These are phyloP conservation scores for Pigoraptor vietnamica DNA, from an alignment of 78 protist genomes.

Conservation along the genomic window DNA sequence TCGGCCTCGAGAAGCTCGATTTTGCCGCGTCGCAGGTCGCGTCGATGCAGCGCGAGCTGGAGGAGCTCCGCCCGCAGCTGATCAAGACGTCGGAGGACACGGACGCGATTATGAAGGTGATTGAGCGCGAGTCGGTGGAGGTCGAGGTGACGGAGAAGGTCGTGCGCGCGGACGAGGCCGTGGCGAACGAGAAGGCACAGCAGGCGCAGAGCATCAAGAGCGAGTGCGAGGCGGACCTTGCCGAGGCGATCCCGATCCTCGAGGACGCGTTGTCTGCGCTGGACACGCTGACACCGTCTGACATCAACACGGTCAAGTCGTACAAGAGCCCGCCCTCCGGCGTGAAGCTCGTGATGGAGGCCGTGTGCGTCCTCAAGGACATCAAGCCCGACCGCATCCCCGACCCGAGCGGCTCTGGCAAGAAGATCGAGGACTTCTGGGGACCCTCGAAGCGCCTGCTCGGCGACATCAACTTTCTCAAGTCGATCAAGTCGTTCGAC, in stretches of 20 bases:
- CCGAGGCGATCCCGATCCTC: constrained; percentile 80
- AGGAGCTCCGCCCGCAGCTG: constrained; percentile 65
- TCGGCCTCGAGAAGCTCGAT: constrained; percentile 82
- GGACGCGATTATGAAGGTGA: constrained; percentile 45
- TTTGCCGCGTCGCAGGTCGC: constrained; percentile 67
- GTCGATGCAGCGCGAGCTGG: constrained; percentile 54
- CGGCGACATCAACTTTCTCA: constrained; percentile 45
- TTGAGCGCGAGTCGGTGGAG: constrained; percentile 44
- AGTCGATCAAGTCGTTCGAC: constrained; percentile 48
- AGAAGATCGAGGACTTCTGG: constrained; percentile 72
- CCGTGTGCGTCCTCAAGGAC: constrained; percentile 65
- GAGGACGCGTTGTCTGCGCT: constrained; percentile 62
- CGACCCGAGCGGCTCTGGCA: constrained; percentile 16
- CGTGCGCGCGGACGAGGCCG: constrained; percentile 58
- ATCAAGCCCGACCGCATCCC: constrained; percentile 23
- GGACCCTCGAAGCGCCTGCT: constrained; percentile 50
- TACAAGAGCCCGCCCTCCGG: constrained; percentile 65
- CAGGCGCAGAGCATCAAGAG: constrained; percentile 43
- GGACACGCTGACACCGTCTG: constrained; percentile 36
- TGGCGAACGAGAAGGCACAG: constrained; percentile 50
- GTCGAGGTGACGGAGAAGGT: constrained; percentile 36
- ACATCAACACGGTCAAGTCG: constrained; percentile 56
- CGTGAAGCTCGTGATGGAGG: constrained; percentile 65
- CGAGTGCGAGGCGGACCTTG: constrained; percentile 60
- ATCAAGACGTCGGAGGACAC: constrained; percentile 39